These are phyloP conservation scores for Aspergillus costaricaensis DNA, from an alignment of 2,329 filamentous ascomycete genomes.

Conservation along the genomic window DNA sequence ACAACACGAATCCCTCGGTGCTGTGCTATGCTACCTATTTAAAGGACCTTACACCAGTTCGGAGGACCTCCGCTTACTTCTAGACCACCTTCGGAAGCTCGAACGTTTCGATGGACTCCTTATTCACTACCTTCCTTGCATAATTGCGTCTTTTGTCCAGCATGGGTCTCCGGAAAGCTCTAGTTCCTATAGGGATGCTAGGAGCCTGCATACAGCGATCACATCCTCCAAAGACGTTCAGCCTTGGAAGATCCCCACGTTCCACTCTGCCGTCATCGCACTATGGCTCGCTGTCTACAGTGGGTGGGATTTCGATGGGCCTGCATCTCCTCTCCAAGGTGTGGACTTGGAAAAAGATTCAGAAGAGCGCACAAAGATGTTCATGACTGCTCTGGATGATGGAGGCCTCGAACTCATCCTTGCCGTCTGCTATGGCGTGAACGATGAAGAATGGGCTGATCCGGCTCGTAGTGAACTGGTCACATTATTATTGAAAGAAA, in stretches of 20 bases:
- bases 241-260: slow-evolving; percentile 70
- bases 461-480: slow-evolving; percentile 81
- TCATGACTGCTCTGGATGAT: slow-evolving; percentile 77
- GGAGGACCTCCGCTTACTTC: slow-evolving; percentile 72
- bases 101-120: slow-evolving; percentile 74
- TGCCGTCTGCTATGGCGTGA: slow-evolving; percentile 78
- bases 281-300: slow-evolving; percentile 96
- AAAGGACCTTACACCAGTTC: slow-evolving; percentile 71
- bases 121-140: slow-evolving; percentile 80
- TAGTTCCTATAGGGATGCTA: slow-evolving; percentile 66
- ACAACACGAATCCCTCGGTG: slow-evolving; percentile 84
- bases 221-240: slow-evolving; percentile 67
- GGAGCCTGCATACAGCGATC: slow-evolving; percentile 69
- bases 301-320: slow-evolving; percentile 78
- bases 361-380: slow-evolving; percentile 69
- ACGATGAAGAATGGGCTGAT: slow-evolving; percentile 81
- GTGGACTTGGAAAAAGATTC: slow-evolving; percentile 69
- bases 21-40: slow-evolving; percentile 77
- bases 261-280: slow-evolving; percentile 75
- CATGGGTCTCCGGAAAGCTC: slow-evolving; percentile 77
- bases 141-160: slow-evolving; percentile 73
- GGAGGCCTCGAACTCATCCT: slow-evolving; percentile 92
- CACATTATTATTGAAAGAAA: slow-evolving; percentile 78
- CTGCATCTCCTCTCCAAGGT: slow-evolving; percentile 59
- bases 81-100: slow-evolving; percentile 66